phyloP scores from a whole-genome alignment of 2,329 filamentous ascomycete species.

The Colletotrichum sp. region DNA sequence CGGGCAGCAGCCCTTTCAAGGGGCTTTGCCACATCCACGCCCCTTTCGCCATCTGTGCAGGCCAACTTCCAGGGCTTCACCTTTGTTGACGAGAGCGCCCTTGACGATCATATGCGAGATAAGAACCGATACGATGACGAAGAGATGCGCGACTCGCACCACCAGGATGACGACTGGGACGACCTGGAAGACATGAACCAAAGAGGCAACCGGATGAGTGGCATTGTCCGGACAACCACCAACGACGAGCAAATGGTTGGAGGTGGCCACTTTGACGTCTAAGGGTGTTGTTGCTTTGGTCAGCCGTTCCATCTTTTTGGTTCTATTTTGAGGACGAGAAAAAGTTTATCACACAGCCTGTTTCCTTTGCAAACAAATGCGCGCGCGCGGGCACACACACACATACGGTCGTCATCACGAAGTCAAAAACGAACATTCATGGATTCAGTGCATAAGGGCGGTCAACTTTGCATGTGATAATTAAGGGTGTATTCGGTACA shows the following conservation, averaged over 20 bases:
- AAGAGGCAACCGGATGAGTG: slow-evolving; percentile 67
- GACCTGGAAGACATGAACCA: slow-evolving; percentile 61
- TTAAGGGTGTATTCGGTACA: slow-evolving; percentile 18
- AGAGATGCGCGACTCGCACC: slow-evolving; percentile 62
- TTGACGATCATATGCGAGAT: slow-evolving; percentile 81
- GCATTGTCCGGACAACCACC: slow-evolving; percentile 60
- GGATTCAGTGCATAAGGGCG: slow-evolving; percentile 23
- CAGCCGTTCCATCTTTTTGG: not conserved
- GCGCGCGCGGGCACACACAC: not conserved
- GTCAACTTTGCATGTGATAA: slow-evolving; percentile 22
- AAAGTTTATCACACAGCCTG: slow-evolving; percentile 5
- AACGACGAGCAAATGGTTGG: slow-evolving; percentile 70
- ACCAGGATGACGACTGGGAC: slow-evolving; percentile 58
- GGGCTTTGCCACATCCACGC: slow-evolving; percentile 88
- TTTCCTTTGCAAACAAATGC: not conserved
- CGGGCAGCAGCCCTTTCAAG: slow-evolving; percentile 85
- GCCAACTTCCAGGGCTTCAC: slow-evolving; percentile 99
- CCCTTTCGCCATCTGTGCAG: slow-evolving; percentile 92
- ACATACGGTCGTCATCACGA: slow-evolving; percentile 7
- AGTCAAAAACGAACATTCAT: slow-evolving; percentile 23
- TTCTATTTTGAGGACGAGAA: slow-evolving; percentile 10
- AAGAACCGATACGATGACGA: slow-evolving; percentile 55
- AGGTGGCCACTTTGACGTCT: slow-evolving; percentile 68
- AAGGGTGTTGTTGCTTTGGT: slow-evolving; percentile 28
- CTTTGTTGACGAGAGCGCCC: slow-evolving; percentile 95